Percentiles rank a stretch among this genome's conserved stretches.
These are phyloP conservation scores for Pseudogymnoascus pannorum DNA, from an alignment of 2,329 filamentous ascomycete genomes.

Conservation along the genomic window DNA sequence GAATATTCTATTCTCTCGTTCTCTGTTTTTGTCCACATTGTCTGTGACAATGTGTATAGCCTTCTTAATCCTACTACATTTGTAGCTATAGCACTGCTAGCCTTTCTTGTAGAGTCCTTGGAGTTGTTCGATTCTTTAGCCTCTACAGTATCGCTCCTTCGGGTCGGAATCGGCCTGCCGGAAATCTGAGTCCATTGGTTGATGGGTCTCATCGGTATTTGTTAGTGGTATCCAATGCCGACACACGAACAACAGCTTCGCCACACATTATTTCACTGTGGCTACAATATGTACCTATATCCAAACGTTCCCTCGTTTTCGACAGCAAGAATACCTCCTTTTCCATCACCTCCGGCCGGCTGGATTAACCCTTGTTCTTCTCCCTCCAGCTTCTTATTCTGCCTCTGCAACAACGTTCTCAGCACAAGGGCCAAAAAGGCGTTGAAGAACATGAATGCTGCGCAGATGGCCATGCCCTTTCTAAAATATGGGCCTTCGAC, in stretches of 20 bases:
- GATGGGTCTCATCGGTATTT: background rate
- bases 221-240: background rate
- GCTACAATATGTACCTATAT: background rate
- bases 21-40: background rate
- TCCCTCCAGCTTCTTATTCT: conserved; percentile 53
- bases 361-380: conserved; percentile 20
- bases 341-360: background rate
- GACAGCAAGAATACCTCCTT: background rate
- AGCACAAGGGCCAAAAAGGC: conserved; percentile 45
- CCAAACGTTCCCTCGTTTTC: background rate
- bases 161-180: background rate
- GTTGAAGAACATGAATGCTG: conserved; percentile 54
- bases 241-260: background rate
- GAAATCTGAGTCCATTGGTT: background rate
- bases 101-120: background rate
- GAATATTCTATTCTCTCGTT: background rate
- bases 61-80: background rate
- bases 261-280: background rate
- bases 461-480: conserved; percentile 53
- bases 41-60: background rate
- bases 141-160: background rate
- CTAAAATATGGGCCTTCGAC: conserved; percentile 38
- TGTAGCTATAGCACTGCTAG: background rate
- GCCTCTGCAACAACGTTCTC: conserved; percentile 46
- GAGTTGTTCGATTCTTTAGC: background rate